Evolutionary conservation across 2,329 filamentous ascomycete species (phyloP), one percentile per base, ranked within the genome.

Genomic region (Colletotrichum cordylinicola): DNA sequence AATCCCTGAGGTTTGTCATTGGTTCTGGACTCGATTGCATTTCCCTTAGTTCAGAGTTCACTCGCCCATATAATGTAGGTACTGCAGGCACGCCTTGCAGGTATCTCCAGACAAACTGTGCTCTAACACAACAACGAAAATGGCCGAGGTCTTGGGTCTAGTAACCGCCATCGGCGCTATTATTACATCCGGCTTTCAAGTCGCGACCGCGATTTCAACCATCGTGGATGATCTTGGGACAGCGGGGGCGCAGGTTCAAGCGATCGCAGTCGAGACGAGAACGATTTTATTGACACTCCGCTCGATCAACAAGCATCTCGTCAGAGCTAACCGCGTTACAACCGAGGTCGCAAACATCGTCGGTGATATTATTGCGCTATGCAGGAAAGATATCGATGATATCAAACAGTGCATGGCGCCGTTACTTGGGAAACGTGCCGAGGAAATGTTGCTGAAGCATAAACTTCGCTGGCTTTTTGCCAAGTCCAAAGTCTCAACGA

Each of bases 311-410:
- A 2, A n/a, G 0, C 39, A n/a, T 43, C 39, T 43, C 0, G 10
- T n/a, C 9, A n/a, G 9, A n/a, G 39, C 39, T 12, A 0, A 12
- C 0, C 39, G 39, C 18, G 0, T 43, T 18, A 43, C 39, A 43
- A n/a, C 18, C 4, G 39, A 43, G 2, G 39, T 43, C 9, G 9
- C 39, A n/a, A n/a, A n/a, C 1, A 43, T n/a, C 3, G 9, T 43
- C 18, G 1, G 4, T 1, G 39, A 43, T 12, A n/a, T 43, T 1
- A n/a, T n/a, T 1, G 1, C 18, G 8, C 9, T 43, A n/a, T 43
- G 18, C 18, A 43, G 18, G 18, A 43, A 43, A n/a, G 18, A 43
- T 43, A 48, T 48, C 10, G 39, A 48, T n/a, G 39, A 48, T 3
- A 48, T 48, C 8, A 48, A 48, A 48, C 18, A 43, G 0, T 43